Evolutionary conservation across 2,329 filamentous ascomycete species (phyloP), one percentile per base, ranked within the genome.

Genomic region (Exophiala calicioides): DNA sequence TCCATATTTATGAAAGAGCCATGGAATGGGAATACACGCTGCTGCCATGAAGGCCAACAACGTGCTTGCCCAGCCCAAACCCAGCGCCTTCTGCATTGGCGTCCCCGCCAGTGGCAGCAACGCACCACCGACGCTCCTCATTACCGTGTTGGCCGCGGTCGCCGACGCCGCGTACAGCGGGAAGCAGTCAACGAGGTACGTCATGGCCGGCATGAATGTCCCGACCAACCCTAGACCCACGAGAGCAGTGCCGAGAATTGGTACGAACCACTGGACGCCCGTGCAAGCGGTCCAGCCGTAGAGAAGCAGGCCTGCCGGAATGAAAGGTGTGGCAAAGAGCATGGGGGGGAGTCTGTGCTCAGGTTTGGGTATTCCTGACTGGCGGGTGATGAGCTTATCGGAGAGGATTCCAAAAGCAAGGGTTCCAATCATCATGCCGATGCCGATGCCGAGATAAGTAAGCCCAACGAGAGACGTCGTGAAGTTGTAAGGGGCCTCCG

Each of bases 101-200:
- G 74, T 66, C 0, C 81, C 82, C 8, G 81, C 81, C 1, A 85
- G 66, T 0, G 82, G 82, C 1, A 85, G 74, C 0, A 80, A 66
- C 3, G 81, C 80, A 0, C 77, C 80, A 0, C 74, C 70, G 44
- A 82, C 64, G 1, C 73, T 78, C 16, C 78, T 68, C 20, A 81
- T 65, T 3, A 81, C 72, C 0, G 76, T 76, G 6, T 75, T 75
- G 0, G 77, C 79, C 0, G 76, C 78, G 23, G 75, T 73, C 0
- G 75, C 75, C 39, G 64, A 69, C 1, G 74, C 74, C 0, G 74
- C 70, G 39, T 71, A 72, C 1, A 68, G 61, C 0, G 71, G 69
- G 47, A 70, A 76, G 0, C 68, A 65, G 39, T 84, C 80, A 10
- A 85, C 75, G 2, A 85, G 70, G 56, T 85, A 85, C 2, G 68